Evolutionary conservation across 2,329 filamentous ascomycete species (phyloP).

Genomic region (Neonectria hederae): DNA sequence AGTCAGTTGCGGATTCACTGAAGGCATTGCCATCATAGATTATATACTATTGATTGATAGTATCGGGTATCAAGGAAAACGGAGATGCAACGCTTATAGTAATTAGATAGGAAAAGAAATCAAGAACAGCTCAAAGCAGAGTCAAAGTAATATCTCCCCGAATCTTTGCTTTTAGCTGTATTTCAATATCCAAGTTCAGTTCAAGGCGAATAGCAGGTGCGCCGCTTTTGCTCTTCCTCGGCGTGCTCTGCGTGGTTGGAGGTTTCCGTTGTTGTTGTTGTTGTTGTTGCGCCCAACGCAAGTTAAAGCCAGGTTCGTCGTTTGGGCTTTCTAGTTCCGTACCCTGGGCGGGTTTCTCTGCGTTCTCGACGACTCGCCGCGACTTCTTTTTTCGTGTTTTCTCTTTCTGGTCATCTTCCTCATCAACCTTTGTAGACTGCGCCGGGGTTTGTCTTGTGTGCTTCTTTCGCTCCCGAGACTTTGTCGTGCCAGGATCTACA

Average conservation of each 20-base stretch:
- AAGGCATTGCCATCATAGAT: background rate
- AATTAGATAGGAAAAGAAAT: background rate
- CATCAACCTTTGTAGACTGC: background rate
- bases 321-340: background rate
- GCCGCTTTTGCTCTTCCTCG: background rate
- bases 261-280: background rate
- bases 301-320: background rate
- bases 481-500: background rate
- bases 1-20: constrained; percentile 11
- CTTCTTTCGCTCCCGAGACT: background rate
- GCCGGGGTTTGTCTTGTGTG: background rate
- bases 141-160: background rate
- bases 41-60: background rate
- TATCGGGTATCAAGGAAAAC: background rate
- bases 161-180: background rate
- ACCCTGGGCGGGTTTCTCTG: background rate
- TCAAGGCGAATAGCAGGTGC: background rate
- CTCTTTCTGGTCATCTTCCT: background rate
- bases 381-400: background rate
- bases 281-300: background rate
- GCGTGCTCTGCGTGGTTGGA: background rate
- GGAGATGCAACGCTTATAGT: background rate
- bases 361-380: background rate
- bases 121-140: background rate
- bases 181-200: background rate